Evolutionary conservation across 2,329 filamentous ascomycete species (phyloP), one percentile per base, ranked within the genome.

Genomic region (Alternaria sp.): DNA sequence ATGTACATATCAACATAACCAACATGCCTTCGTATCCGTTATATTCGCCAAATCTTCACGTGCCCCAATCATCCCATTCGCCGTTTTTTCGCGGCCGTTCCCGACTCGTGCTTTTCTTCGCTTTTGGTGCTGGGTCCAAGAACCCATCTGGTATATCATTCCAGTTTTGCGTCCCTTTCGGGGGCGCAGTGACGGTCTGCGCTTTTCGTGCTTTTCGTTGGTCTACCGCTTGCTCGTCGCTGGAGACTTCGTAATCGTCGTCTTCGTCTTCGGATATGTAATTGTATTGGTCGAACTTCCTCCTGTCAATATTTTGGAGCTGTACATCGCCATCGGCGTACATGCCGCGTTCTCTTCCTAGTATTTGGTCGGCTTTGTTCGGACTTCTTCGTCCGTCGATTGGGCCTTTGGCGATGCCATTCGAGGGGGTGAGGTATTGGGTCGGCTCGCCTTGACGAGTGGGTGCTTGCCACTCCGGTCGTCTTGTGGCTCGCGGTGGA

Each of bases 101-200:
- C 45, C 71, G 74, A 59, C 75, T 75, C 3, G 56, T 44, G 47
- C 67, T 74, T 51, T 72, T 68, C 54, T 77, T 74, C 21, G 71
- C 71, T 52, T 80, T 70, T 28, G 73, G 72, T 28, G 73, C 66
- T 4, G 70, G 64, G 23, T 73, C 64, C 11, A 79, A 26, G 47
- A 83, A 82, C 17, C 82, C 83, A 6, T 83, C 82, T 13, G 83
- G 83, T 5, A 85, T 74, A 61, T 85, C 83, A 58, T 85, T 85
- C 83, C 83, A 85, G 57, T 83, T 81, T 46, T 72, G 74, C 10
- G 77, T 82, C 7, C 36, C 45, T 32, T 70, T 71, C 1, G 64
- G 65, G 0, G 62, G 63, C 5, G 59, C 51, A 15, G 65, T 51
- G 4, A 68, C 40, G 7, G 59, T 69, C 43, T 69, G 68, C 40